Conservation (phyloP, 2,329 filamentous ascomycete genomes). For the Botryotinia convoluta region DNA sequence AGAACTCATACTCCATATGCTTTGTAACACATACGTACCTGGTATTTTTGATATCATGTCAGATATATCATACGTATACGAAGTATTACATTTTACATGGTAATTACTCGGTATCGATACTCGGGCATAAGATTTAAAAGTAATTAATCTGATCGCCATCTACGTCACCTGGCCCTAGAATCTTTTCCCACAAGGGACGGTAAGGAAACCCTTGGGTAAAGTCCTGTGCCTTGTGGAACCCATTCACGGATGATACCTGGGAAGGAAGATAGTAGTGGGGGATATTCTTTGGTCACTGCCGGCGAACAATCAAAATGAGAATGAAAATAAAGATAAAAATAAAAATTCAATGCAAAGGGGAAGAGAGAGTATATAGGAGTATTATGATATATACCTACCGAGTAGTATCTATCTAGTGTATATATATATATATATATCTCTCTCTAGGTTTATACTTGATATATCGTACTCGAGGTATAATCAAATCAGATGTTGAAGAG, state of each 20-base stretch:
- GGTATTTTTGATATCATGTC: not conserved
- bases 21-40: not conserved
- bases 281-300: not conserved
- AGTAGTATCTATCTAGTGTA: not conserved
- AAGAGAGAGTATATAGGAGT: not conserved
- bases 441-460: no score
- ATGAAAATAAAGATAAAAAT: not conserved
- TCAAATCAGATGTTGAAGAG: not conserved
- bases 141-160: constrained; percentile 6
- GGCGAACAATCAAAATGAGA: not conserved
- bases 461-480: not conserved
- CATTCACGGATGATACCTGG: not conserved
- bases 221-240: not conserved
- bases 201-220: not conserved
- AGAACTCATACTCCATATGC: not conserved
- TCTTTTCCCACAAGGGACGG: not conserved
- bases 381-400: not conserved
- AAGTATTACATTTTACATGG: not conserved
- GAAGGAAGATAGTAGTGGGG: not conserved
- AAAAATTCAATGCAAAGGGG: not conserved
- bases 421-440: no score
- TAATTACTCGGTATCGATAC: not conserved
- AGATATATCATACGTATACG: not conserved
- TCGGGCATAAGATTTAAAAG: not conserved
- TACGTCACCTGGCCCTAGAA: not conserved